Evolutionary conservation across 495 filamentous ascomycete genomes (phyloP), one percentile per base, ranked within the genome.

Genomic region (Penicillium malachiteum): DNA sequence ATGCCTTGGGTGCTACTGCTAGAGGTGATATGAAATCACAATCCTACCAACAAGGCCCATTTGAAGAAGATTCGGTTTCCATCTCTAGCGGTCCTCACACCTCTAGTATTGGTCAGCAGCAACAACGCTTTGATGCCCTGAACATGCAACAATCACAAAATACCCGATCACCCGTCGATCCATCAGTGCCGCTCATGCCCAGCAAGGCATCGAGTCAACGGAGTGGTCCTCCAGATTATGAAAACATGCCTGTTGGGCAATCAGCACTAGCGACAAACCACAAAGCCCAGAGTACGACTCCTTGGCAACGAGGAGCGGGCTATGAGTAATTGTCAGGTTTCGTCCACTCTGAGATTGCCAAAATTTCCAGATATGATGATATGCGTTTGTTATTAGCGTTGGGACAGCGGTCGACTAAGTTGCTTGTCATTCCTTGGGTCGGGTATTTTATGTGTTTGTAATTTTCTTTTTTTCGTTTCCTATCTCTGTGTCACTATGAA

Each of bases 1-100:
- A 97, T 72, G 94, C 94, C 7, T 78, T 98, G 32, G 95, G 89
- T 56, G 91, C 87, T 44, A 97, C 94, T 9, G 94, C 94, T 31
- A 88, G 94, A 54, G 92, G 92, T 52, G 90, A 93, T 55, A 70
- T 77, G 58, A 93, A 92, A 73, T 74, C 73, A 16, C 89, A 88
- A 17, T 35, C 30, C 75, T 1, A 85, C 85, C 51, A 87, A 85
- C 60, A 80, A 56, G 80, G 78, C 54, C 85, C 90, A 43, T 80
- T 94, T 26, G 91, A 92, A 41, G 89, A 93, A 48, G 92, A 96
- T 52, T 85, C 88, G 49, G 80, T 83, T 11, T 91, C 88, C 18
- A 83, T 80, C 59, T 81, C 78, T 21, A 81, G 76, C 40, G 77
- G 75, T 5, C 72, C 70, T 33, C 72, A 70, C 12, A 17, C 47